Evolutionary conservation across 768 basidiomycete genomes (phyloP).

Genomic region (Russula emetica): DNA sequence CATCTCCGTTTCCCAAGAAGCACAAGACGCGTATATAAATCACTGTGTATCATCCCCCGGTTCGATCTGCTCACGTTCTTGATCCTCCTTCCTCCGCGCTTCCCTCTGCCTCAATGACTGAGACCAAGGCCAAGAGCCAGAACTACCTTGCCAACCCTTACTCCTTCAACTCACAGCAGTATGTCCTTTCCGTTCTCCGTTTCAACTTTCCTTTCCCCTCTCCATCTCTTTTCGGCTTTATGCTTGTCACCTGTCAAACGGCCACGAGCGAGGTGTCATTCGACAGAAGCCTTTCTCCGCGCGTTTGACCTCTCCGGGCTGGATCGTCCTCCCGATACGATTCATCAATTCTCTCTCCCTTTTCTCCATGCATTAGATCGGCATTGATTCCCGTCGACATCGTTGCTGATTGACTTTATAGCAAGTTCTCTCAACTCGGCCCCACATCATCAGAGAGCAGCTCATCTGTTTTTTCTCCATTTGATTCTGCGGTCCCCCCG

Average conservation of each 20-base stretch:
- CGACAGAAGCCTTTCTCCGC: conserved; percentile 12
- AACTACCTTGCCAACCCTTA: conserved; percentile 14
- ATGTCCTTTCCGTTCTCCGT: conserved; percentile 5
- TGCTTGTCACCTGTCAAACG: conserved; percentile 26
- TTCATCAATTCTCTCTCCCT: conserved; percentile 14
- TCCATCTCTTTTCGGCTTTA: background rate
- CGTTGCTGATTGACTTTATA: conserved; percentile 29
- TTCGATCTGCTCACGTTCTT: conserved; percentile 27
- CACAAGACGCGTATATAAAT: conserved; percentile 24
- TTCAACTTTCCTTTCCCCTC: background rate
- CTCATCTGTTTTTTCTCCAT: conserved; percentile 23
- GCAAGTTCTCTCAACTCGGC: conserved; percentile 25
- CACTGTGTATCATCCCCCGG: conserved; percentile 20
- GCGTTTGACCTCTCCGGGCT: conserved; percentile 1
- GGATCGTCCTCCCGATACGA: conserved; percentile 23
- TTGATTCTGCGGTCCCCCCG: conserved; percentile 16
- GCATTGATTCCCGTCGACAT: conserved; percentile 22
- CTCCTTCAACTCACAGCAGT: conserved; percentile 19
- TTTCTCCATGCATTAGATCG: conserved; percentile 24
- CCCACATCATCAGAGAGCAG: conserved; percentile 7
- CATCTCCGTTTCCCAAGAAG: conserved; percentile 27
- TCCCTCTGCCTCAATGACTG: conserved; percentile 27
- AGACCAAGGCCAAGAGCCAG: conserved; percentile 23
- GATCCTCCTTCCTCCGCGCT: conserved; percentile 27
- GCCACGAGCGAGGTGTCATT: conserved; percentile 24